Evolutionary conservation across 305 asterid species (phyloP), one percentile per base, ranked within the genome.

Genomic region (Fraxinus greggii): DNA sequence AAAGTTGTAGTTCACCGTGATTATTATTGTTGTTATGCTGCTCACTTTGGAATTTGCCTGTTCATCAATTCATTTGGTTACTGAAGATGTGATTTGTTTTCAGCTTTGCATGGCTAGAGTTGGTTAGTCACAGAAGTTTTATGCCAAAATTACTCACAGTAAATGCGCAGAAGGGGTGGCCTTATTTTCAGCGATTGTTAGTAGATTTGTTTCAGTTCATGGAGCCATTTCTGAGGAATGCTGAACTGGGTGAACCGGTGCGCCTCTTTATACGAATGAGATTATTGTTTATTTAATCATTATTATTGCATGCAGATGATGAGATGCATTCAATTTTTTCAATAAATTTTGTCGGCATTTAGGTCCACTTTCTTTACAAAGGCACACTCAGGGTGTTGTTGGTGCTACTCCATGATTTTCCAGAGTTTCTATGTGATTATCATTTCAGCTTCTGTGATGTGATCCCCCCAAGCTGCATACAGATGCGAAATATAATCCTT

Each of bases 371-470:
- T 83, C 92, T 97, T 48, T 97, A 97, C 84, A 94, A 92, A 87
- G 99, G 98, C 88, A 93, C 97, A 7, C 97, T 97, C 78, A 88
- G 99, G 88, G 99, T 97, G 83, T 86, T 97, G 87, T 86, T 97
- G 93, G 98, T 97, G 84, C 93, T 97, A 72, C 98, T 97, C 82
- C 99, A 94, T 82, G 99, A 94, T 92, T 97, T 93, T 76, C 99
- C 98, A 0, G 99, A 97, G 87, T 97, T 97, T 80, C 99, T 97
- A 72, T 97, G 98, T 73, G 99, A 97, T 91, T 94, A 94, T 88
- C 99, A 97, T 90, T 97, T 97, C 91, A 97, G 99, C 88, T 94
- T 97, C 90, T 97, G 98, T 89, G 99, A 97, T 84, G 97, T 97
- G 82, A 97, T 97, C 65, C 99, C 99, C 31, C 95, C 99, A 75